Base-by-base conservation (phyloP, 495 filamentous ascomycete species). In the Cercophora sp. region DNA sequence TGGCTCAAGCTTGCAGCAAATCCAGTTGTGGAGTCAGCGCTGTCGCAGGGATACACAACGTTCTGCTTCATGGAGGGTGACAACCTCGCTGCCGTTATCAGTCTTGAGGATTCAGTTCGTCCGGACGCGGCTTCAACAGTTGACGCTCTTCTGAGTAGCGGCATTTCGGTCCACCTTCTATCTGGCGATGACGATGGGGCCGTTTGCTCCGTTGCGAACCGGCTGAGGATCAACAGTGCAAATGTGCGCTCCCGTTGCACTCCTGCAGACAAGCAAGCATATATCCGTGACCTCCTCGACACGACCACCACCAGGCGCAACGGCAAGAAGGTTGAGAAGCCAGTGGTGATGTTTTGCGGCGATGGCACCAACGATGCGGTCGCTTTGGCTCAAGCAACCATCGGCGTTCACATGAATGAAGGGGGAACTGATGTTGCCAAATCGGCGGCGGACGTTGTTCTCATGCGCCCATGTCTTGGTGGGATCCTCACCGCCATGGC, bases 311-410 rank as follows among this genome's bases (percentile, higher is more conserved):
- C 36, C 27, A 20, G 8, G 0, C 1, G 2, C 26, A 19, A 2
- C 6, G 13, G 16, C 27, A 27, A 15, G 13, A 32, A 20, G 11
- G n/a, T 24, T 6, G 40, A 19, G 34, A 26, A 26, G n/a, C 52
- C 47, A 9, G 52, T 75, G 3, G 75, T 89, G 18, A 54, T 91
- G 15, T 91, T 92, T 67, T 76, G 78, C 56, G 88, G 88, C 36
- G 88, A 93, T 59, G 88, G 88, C 6, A 88, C 85, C 3, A 93
- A 93, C 65, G 88, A 91, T 62, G 86, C 88, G 0, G 72, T 84
- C 10, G 87, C 88, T 2, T 75, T 93, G 5, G 79, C 85, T 2
- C 77, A 81, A 57, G 85, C 88, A n/a, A 80, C 79, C 22, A 80
- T 93, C 53, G 88, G 88, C 42, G 67, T 90, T 1, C 50, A 41